Evolutionary conservation across 345 rosid species (phyloP).

Genomic region (Chamaenerion angustifolium): DNA sequence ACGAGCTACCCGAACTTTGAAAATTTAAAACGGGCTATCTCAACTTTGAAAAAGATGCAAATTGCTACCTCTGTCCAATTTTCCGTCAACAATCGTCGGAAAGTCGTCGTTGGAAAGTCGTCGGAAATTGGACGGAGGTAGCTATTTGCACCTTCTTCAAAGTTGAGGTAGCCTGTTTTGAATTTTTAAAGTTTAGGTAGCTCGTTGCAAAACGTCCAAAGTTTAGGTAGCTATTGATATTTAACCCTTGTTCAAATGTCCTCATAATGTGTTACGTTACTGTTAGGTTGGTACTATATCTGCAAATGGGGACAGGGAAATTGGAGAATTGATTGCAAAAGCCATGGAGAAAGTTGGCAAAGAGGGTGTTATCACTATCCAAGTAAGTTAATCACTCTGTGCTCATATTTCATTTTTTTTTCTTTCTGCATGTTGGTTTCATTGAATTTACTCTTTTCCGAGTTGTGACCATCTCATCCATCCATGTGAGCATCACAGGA

Average conservation of each 20-base stretch:
- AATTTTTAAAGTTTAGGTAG: too few species aligned
- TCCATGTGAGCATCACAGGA: conserved; percentile 30
- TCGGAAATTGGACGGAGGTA: too few species aligned
- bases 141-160: too few species aligned
- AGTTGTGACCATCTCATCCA: neutral
- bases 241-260: neutral
- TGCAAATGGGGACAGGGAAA: conserved; percentile 93
- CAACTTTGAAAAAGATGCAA: too few species aligned
- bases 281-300: conserved; percentile 87
- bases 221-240: too few species aligned
- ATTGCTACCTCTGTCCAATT: too few species aligned
- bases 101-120: too few species aligned
- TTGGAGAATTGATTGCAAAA: conserved; percentile 90
- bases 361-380: conserved; percentile 94
- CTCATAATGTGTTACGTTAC: neutral
- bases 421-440: neutral
- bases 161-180: too few species aligned
- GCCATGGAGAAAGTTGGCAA: conserved; percentile 99
- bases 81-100: too few species aligned
- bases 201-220: too few species aligned
- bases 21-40: too few species aligned
- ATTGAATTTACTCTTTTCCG: neutral
- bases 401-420: neutral
- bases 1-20: too few species aligned
- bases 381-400: conserved; percentile 31